A percentile compares a stretch with the other conserved stretches of the same genome.
These are phyloP conservation scores for Fusarium sacchari DNA, from an alignment of 2,329 filamentous ascomycete species.

Conservation along the genomic window DNA sequence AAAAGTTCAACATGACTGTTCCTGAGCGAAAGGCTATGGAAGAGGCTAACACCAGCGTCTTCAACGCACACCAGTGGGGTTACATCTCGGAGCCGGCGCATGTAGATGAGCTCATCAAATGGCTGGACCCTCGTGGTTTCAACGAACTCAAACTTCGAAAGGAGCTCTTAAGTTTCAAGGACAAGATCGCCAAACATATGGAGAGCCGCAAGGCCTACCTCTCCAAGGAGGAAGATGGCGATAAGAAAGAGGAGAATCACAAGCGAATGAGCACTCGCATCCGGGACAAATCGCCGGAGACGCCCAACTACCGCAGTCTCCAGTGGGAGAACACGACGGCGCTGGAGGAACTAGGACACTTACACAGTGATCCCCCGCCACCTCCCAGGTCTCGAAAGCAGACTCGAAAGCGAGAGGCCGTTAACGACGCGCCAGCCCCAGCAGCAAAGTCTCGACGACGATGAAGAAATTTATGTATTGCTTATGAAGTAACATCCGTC, in stretches of 20 bases:
- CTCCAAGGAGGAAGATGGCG: slow-evolving; percentile 50
- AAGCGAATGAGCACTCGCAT: slow-evolving; percentile 59
- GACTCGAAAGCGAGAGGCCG: slow-evolving; percentile 61
- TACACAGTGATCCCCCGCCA: slow-evolving; percentile 66
- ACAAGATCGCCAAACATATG: slow-evolving; percentile 84
- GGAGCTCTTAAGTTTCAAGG: slow-evolving; percentile 80
- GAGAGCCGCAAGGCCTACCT: slow-evolving; percentile 78
- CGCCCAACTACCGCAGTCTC: slow-evolving; percentile 60
- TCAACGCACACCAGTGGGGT: slow-evolving; percentile 84
- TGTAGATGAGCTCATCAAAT: slow-evolving; percentile 81
- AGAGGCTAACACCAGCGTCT: slow-evolving; percentile 83
- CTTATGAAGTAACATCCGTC: neutral
- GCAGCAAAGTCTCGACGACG: slow-evolving; percentile 47
- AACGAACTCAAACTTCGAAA: slow-evolving; percentile 90
- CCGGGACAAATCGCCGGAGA: slow-evolving; percentile 59
- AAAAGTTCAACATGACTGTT: slow-evolving; percentile 82
- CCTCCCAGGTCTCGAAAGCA: slow-evolving; percentile 62
- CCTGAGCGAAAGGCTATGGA: slow-evolving; percentile 86
- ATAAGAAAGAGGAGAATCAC: slow-evolving; percentile 53
- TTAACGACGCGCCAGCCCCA: slow-evolving; percentile 44
- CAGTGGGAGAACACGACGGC: slow-evolving; percentile 67
- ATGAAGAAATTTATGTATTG: slow-evolving; percentile 8
- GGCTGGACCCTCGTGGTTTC: slow-evolving; percentile 87
- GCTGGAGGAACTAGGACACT: slow-evolving; percentile 65
- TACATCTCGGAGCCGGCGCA: slow-evolving; percentile 86